These are phyloP conservation scores for Cyberlindnera veronae DNA, from an alignment of 805 yeast genomes.

Conservation along the genomic window DNA sequence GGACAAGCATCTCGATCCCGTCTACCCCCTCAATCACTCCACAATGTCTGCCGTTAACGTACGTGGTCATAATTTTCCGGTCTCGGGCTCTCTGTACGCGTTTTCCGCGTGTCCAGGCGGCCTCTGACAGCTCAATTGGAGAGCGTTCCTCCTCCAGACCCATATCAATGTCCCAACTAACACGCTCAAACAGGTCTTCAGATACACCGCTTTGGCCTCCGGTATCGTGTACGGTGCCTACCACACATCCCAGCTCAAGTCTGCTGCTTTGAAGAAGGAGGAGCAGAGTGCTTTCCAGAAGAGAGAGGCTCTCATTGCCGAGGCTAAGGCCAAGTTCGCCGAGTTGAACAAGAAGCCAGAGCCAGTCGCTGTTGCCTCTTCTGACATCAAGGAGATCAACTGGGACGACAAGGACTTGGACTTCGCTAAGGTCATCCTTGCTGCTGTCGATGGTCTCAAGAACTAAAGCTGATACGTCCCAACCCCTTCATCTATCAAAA, in stretches of 20 bases:
- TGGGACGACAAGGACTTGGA: conserved; percentile 91
- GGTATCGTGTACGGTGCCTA: conserved; percentile 87
- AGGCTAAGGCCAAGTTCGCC: conserved; percentile 88
- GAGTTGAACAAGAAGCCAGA: conserved; percentile 51
- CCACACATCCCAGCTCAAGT: conserved; percentile 70
- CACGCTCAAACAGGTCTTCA: conserved; percentile 60
- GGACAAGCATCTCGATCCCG: not conserved
- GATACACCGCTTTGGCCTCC: conserved; percentile 87
- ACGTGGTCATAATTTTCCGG: conserved; percentile 13
- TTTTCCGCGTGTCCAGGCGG: not conserved
- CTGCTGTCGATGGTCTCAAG: conserved; percentile 55
- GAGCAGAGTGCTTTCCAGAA: conserved; percentile 57
- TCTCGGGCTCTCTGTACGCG: not conserved
- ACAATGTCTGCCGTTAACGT: conserved; percentile 50
- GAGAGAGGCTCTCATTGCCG: conserved; percentile 71
- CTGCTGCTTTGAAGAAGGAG: conserved; percentile 54
- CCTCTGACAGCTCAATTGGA: not conserved
- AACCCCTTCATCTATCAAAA: not conserved
- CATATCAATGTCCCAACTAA: no score
- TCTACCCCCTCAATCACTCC: not conserved
- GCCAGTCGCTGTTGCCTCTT: conserved; percentile 29
- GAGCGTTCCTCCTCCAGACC: no score
- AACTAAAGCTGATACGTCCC: conserved; percentile 14
- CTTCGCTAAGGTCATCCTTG: conserved; percentile 64
- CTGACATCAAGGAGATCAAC: conserved; percentile 49